Evolutionary conservation across 2,329 filamentous ascomycete species (phyloP).

Genomic region (Huntiella omanensis): DNA sequence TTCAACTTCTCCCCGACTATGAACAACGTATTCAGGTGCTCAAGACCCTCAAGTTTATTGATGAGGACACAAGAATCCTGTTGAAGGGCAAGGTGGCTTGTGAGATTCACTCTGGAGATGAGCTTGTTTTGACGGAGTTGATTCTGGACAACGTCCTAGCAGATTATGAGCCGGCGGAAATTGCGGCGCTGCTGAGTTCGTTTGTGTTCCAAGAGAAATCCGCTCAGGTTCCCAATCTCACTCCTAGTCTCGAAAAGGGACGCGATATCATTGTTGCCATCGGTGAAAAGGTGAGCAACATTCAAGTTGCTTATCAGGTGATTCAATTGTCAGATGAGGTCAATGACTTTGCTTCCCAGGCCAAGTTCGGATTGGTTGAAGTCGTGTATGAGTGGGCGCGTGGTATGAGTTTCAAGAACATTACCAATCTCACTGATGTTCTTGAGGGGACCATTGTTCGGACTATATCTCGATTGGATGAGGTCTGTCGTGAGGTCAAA

Average conservation of each 20-base stretch:
- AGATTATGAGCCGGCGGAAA: conserved; percentile 89
- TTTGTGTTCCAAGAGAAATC: conserved; percentile 99
- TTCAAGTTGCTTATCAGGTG: conserved; percentile 81
- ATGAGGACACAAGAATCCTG: conserved; percentile 69
- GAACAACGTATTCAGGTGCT: conserved; percentile 86
- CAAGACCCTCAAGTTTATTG: conserved; percentile 81
- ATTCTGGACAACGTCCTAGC: conserved; percentile 93
- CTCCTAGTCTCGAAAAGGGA: conserved; percentile 62
- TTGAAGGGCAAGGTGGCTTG: conserved; percentile 97
- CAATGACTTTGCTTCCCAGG: conserved; percentile 75
- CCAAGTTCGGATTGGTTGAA: conserved; percentile 85
- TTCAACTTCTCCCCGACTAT: conserved; percentile 89
- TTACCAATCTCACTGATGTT: conserved; percentile 88
- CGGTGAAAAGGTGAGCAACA: conserved; percentile 76
- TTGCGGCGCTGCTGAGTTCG: conserved; percentile 77
- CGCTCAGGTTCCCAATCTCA: conserved; percentile 59
- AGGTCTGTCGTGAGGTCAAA: conserved; percentile 93
- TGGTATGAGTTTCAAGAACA: conserved; percentile 96
- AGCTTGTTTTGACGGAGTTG: conserved; percentile 86
- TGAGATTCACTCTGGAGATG: conserved; percentile 92
- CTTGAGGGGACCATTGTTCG: conserved; percentile 93
- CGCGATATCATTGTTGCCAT: conserved; percentile 75
- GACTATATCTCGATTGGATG: conserved; percentile 82
- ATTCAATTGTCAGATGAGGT: conserved; percentile 77
- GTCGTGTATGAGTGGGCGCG: conserved; percentile 97